Conservation (phyloP, 2,329 filamentous ascomycete genomes). For the Paramyrothecium roridum region DNA sequence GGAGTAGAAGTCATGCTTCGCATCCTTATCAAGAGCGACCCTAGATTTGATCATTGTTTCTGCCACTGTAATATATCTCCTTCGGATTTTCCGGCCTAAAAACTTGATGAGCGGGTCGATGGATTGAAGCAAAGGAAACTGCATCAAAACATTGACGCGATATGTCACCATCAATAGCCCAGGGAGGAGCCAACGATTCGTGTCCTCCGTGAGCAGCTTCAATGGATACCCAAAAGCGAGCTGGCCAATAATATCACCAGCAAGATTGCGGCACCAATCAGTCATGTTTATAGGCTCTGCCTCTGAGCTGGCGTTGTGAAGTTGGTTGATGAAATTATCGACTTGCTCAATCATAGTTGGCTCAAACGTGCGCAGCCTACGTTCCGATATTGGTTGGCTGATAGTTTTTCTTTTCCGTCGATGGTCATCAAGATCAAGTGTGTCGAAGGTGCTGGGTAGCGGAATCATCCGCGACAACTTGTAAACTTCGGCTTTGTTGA, state of each 20-base stretch:
- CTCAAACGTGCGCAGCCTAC: neutral
- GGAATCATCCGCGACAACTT: neutral
- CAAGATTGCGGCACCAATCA: neutral
- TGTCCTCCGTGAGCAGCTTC: neutral
- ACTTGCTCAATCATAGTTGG: neutral
- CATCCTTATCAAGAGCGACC: neutral
- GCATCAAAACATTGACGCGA: neutral
- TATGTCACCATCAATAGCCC: neutral
- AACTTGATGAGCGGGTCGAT: neutral
- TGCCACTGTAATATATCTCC: neutral
- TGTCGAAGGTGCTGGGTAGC: neutral
- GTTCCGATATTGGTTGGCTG: neutral
- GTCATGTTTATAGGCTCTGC: neutral
- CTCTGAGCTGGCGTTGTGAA: neutral
- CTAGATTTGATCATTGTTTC: neutral
- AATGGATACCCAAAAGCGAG: neutral
- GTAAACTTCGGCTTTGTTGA: neutral
- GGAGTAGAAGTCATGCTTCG: neutral
- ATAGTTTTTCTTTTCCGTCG: neutral
- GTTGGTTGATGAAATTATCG: neutral
- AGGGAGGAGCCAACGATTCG: neutral
- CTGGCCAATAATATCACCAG: neutral
- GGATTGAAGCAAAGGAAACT: neutral
- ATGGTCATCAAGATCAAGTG: neutral
- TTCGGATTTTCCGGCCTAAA: neutral